These are phyloP conservation scores for Rhodotorula mucilaginosa DNA, from an alignment of 1,284 basidiomycete species.

Conservation along the genomic window DNA sequence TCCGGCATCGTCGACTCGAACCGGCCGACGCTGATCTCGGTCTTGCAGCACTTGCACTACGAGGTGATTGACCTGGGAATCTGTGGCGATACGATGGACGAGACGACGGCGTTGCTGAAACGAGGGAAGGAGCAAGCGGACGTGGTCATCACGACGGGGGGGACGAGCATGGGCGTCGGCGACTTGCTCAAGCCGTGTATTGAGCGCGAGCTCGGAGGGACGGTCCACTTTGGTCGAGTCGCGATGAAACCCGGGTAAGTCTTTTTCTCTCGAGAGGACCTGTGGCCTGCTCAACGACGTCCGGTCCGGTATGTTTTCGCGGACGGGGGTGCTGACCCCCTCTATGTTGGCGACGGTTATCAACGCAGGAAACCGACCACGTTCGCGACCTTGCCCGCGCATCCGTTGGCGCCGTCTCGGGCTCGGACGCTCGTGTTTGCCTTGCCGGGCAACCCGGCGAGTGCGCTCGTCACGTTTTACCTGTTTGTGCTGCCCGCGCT, in stretches of 20 bases:
- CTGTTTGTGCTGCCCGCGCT: slow-evolving; percentile 79
- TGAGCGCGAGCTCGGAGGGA: slow-evolving; percentile 70
- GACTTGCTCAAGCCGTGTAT: slow-evolving; percentile 84
- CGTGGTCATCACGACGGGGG: slow-evolving; percentile 76
- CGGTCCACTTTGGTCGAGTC: slow-evolving; percentile 72
- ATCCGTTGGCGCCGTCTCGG: slow-evolving; percentile 40
- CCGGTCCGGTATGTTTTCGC: not conserved
- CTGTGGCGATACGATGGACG: slow-evolving; percentile 63
- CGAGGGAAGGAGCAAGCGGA: slow-evolving; percentile 65
- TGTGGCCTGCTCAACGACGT: not conserved
- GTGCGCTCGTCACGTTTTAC: slow-evolving; percentile 81
- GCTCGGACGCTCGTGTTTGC: slow-evolving; percentile 68
- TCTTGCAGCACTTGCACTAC: slow-evolving; percentile 69
- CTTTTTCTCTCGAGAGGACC: not conserved
- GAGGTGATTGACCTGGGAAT: slow-evolving; percentile 78
- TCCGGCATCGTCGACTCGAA: slow-evolving; percentile 77
- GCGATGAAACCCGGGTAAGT: slow-evolving; percentile 53
- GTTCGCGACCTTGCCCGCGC: slow-evolving; percentile 68
- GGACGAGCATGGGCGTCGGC: slow-evolving; percentile 83
- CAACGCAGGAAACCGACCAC: slow-evolving; percentile 69
- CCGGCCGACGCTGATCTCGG: slow-evolving; percentile 69
- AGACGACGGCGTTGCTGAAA: slow-evolving; percentile 61
- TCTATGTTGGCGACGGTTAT: slow-evolving; percentile 46
- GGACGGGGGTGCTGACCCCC: slow-evolving; percentile 32
- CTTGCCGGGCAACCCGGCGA: slow-evolving; percentile 83